Evolutionary conservation across 768 basidiomycete genomes (phyloP).

Genomic region (Tulasnella sp.): DNA sequence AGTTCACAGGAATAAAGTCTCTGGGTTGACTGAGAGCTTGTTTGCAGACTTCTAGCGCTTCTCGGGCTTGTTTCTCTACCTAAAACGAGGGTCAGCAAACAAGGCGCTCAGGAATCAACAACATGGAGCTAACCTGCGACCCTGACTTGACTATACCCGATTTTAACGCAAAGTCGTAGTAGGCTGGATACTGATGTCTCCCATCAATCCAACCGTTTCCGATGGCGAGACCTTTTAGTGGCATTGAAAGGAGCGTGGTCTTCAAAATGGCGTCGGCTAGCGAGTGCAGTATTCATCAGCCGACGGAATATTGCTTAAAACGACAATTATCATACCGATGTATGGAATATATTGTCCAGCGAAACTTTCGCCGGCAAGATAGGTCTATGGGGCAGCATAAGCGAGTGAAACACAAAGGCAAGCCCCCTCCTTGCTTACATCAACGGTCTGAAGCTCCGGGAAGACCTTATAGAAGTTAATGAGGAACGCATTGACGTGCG

Average conservation of each 20-base stretch:
- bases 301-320: neutral
- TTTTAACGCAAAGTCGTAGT: conserved; percentile 78
- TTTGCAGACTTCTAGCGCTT: conserved; percentile 58
- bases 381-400: conserved; percentile 57
- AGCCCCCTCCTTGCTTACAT: conserved; percentile 57
- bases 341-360: conserved; percentile 98
- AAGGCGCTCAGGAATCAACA: neutral
- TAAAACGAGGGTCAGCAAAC: conserved; percentile 37
- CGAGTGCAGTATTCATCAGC: conserved; percentile 17
- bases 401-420: neutral
- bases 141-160: conserved; percentile 71
- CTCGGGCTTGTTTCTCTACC: conserved; percentile 60
- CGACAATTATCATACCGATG: conserved; percentile 53
- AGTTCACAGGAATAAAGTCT: conserved; percentile 43
- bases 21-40: conserved; percentile 36
- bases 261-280: conserved; percentile 72
- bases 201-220: conserved; percentile 99
- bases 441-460: conserved; percentile 76
- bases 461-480: conserved; percentile 86
- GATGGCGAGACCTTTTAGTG: conserved; percentile 77
- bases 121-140: conserved; percentile 51
- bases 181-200: conserved; percentile 81
- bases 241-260: conserved; percentile 53
- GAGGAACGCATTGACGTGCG: conserved; percentile 79
- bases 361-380: conserved; percentile 92